phyloP scores from a whole-genome alignment of 345 rosid species.

The Pistacia vera region DNA sequence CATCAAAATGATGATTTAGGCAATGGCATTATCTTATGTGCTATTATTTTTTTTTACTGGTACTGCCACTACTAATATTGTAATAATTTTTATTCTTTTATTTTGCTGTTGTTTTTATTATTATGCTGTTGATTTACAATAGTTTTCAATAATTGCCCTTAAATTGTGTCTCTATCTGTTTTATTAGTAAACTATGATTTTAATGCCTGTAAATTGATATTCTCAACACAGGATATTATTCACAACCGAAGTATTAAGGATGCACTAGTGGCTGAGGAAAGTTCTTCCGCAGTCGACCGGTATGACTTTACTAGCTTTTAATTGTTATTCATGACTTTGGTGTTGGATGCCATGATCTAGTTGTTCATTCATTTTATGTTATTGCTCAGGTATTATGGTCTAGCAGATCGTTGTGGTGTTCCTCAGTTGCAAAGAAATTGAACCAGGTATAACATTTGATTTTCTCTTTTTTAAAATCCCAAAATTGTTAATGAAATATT shows the following conservation, averaged over 20 bases:
- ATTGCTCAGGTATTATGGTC: constrained; percentile 58
- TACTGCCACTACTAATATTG: too few species aligned
- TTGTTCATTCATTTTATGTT: constrained; percentile 9
- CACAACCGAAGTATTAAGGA: constrained; percentile 88
- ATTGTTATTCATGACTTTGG: constrained; percentile 14
- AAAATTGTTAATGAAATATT: not conserved
- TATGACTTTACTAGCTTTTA: constrained; percentile 41
- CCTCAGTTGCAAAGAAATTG: constrained; percentile 90
- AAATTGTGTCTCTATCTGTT: not conserved
- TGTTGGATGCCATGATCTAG: constrained; percentile 8
- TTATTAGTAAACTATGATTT: constrained; percentile 2
- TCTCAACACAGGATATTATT: constrained; percentile 64
- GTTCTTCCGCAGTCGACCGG: constrained; percentile 91
- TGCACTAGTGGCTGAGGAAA: constrained; percentile 92
- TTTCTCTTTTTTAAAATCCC: not conserved
- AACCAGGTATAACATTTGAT: constrained; percentile 65
- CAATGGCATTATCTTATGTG: not conserved
- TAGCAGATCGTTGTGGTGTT: constrained; percentile 95
- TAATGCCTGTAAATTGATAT: constrained; percentile 8
- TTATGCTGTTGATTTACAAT: not conserved
- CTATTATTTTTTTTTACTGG: not conserved
- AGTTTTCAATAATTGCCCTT: not conserved
- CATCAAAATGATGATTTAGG: not conserved
- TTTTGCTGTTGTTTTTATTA: not conserved
- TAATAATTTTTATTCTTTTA: not conserved